Base-by-base conservation (phyloP, 2,329 filamentous ascomycete genomes). In the Madurella mycetomatis region DNA sequence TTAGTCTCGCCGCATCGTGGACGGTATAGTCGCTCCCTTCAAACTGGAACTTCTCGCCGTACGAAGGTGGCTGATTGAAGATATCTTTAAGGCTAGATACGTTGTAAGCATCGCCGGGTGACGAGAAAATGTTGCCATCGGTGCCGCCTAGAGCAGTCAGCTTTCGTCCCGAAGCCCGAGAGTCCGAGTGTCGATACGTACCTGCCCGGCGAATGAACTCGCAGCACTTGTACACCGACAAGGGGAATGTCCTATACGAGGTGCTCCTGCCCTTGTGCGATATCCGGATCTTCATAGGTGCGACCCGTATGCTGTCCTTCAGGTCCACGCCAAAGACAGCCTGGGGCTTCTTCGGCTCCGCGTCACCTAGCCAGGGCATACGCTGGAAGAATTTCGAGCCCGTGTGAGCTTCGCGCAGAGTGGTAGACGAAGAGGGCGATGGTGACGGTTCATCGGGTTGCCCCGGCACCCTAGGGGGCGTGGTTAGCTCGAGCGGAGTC, bases 141-240 rank as follows among this genome's bases (percentile, higher is more conserved):
- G 50, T 49, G 40, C 43, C 49, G 2, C 51, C 61, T 60, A 25
- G 25, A 3, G 25, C 25, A 25, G 25, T 25, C 25, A 25, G 25
- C 25, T 25, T 25, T 25, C 4, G 25, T 25, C 7, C 25, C 25
- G 25, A 7, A 25, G 25, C 25, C 7, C 7, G 25, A 25, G 25
- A 25, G 25, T 25, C 7, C 25, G 46, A 11, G 41, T 4, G 15
- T 18, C 17, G 32, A 17, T 41, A 47, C 56, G 4, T 53, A 59
- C 59, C 47, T 44, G 49, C 50, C 5, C 17, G 17, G 8, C 53
- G 59, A 13, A 65, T 64, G 37, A 60, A 65, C 40, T 65, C 62
- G 56, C 58, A 62, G 45, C 58, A 64, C 31, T 64, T 65, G 53
- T 65, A 56, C 12, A 65, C 52, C 15, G 53, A 42, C 17, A 63